Percentiles rank a stretch among this genome's conserved stretches.
phyloP scores from a whole-genome alignment of 148 eudicot species.

The Amaranthus cruentus region DNA sequence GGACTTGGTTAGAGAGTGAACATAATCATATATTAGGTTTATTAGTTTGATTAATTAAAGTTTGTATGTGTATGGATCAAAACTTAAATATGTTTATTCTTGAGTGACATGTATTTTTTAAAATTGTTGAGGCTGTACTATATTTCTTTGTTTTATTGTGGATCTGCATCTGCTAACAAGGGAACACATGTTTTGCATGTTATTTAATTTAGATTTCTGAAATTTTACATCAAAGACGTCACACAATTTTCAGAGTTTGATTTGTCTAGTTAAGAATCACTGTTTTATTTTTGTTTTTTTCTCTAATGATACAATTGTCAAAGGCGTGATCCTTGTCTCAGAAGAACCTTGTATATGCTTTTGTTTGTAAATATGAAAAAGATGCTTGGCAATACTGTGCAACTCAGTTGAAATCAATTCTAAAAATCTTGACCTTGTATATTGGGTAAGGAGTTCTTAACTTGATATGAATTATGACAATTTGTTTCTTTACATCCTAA shows the following conservation, averaged over 20 bases:
- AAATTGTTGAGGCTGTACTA: not conserved
- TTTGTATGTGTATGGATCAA: not conserved
- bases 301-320: not conserved
- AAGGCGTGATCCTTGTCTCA: not conserved
- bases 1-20: too few relatives aligned
- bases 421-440: not conserved
- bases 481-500: not conserved
- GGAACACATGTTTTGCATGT: not conserved
- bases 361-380: too few relatives aligned
- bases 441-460: not conserved
- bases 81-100: not conserved
- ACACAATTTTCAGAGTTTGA: not conserved
- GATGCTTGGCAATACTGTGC: too few relatives aligned
- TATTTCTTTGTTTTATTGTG: not conserved
- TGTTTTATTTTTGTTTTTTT: not conserved
- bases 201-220: not conserved
- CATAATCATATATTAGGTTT: not conserved
- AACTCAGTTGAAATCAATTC: not conserved
- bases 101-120: not conserved
- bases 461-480: not conserved
- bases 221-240: not conserved
- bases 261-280: not conserved
- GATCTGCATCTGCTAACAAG: not conserved
- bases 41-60: not conserved
- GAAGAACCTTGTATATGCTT: too few relatives aligned